A percentile compares a stretch with the other conserved stretches of the same genome.
These are phyloP conservation scores for Penicillium antarcticum DNA, from an alignment of 495 filamentous ascomycete genomes.

Conservation along the genomic window DNA sequence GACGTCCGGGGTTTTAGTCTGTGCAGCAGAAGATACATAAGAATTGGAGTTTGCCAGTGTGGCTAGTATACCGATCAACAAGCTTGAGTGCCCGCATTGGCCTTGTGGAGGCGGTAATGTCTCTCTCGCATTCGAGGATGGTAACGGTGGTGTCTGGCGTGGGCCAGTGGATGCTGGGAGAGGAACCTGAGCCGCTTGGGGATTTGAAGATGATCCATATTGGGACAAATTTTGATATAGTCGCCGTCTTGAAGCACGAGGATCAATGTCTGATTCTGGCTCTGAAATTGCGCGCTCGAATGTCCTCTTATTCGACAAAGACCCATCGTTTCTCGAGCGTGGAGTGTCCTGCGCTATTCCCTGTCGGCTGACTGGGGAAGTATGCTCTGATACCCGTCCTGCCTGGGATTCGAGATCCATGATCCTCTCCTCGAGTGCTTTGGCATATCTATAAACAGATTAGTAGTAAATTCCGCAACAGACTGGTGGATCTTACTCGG, in stretches of 20 bases:
- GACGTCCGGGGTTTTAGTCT: not conserved
- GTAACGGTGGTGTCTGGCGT: not conserved
- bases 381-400: not conserved
- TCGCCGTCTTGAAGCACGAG: not conserved
- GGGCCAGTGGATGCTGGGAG: not conserved
- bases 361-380: not conserved
- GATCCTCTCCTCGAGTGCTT: slow-evolving; percentile 10
- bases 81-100: slow-evolving; percentile 5
- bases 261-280: not conserved
- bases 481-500: not conserved
- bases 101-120: not conserved
- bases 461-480: not conserved
- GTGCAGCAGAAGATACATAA: not conserved
- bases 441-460: slow-evolving; percentile 4
- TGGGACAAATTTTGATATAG: not conserved
- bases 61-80: slow-evolving; percentile 10
- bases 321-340: not conserved
- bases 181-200: not conserved
- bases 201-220: not conserved
- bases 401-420: slow-evolving; percentile 8
- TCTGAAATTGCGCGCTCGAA: not conserved
- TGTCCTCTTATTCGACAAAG: not conserved
- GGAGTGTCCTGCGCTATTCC: not conserved
- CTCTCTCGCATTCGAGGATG: not conserved
- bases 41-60: slow-evolving; percentile 2